phyloP scores from a whole-genome alignment of 495 filamentous ascomycete species.

The Cercophora samala region DNA sequence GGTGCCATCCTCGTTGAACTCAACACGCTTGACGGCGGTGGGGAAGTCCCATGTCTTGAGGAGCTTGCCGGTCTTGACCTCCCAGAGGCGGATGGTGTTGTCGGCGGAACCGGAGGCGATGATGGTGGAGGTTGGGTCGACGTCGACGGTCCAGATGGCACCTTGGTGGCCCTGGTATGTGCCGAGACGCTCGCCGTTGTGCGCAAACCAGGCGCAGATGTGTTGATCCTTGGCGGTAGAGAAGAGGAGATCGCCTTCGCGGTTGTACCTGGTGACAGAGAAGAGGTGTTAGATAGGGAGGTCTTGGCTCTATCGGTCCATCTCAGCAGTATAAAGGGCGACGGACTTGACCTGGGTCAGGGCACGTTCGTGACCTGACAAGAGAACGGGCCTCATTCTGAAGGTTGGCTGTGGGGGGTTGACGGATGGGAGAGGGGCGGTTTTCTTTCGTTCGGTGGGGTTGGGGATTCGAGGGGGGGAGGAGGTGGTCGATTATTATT shows the following conservation, averaged over 20 bases:
- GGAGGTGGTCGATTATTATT: neutral
- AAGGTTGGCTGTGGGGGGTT: constrained; percentile 12
- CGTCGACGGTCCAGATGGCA: constrained; percentile 97
- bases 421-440: neutral
- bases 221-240: constrained; percentile 96
- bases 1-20: constrained; percentile 90
- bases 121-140: constrained; percentile 89
- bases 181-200: constrained; percentile 91
- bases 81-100: constrained; percentile 97
- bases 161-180: constrained; percentile 96
- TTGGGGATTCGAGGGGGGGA: constrained; percentile 4
- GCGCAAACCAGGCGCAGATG: constrained; percentile 90
- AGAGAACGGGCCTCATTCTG: constrained; percentile 89
- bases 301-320: neutral
- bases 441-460: neutral
- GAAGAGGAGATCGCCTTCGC: constrained; percentile 96
- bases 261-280: constrained; percentile 64
- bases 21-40: constrained; percentile 92
- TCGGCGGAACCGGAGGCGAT: constrained; percentile 95
- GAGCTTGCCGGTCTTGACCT: constrained; percentile 86
- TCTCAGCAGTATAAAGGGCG: neutral
- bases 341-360: constrained; percentile 92
- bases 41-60: constrained; percentile 97
- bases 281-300: constrained; percentile 24
- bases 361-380: constrained; percentile 97